Base-by-base conservation (phyloP, 768 basidiomycete species). In the Termitomyces sp. region DNA sequence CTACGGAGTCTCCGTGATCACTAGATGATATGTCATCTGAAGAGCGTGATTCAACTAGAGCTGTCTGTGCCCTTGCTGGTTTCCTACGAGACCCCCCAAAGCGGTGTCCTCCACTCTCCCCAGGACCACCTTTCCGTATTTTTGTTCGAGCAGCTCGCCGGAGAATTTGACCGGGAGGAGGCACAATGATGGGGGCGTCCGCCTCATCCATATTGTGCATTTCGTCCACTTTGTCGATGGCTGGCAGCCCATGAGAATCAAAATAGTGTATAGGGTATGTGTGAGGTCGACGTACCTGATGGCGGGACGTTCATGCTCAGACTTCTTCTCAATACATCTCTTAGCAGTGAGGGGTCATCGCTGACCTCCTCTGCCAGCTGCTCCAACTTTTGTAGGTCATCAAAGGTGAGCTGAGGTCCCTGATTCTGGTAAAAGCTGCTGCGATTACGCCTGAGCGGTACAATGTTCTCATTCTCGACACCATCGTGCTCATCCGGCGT, bases 331-430 rank as follows among this genome's bases (percentile, higher is more conserved):
- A 95, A 76, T 60, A 90, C 83, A 54, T 78, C 91, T 68, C 88
- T 81, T 66, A 94, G 83, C 68, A 80, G 85, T 48, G 86, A 82
- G 20, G 92, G 87, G 74, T 94, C 94, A 65, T 88, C 87, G 65
- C 83, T 92, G 65, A 77, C 79, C 68, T 96, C 92, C 73, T 95
- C 92, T 40, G 94, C 94, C 33, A 98, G 75, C 68, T 90, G 84
- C 71, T 99, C 97, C 58, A 99, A 77, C 70, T 86, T 88, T 71
- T 98, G 95, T n/a, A 98, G 76, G 71, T 98, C 97, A 65, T 76
- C 85, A 70, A 98, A 90, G 13, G 94, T 96, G 52, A 98, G 81
- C 68, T 95, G 90, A 24, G 94, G 94, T 0, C 86, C 87, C 43
- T 80, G 76, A 66, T 86, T 82, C 35, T 76, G 76, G 69, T 82